A percentile compares a stretch with the other conserved stretches of the same genome.
These are phyloP conservation scores for Rhizophagus sp. DNA, from an alignment of 192 early-diverging fungal species.

Conservation along the genomic window DNA sequence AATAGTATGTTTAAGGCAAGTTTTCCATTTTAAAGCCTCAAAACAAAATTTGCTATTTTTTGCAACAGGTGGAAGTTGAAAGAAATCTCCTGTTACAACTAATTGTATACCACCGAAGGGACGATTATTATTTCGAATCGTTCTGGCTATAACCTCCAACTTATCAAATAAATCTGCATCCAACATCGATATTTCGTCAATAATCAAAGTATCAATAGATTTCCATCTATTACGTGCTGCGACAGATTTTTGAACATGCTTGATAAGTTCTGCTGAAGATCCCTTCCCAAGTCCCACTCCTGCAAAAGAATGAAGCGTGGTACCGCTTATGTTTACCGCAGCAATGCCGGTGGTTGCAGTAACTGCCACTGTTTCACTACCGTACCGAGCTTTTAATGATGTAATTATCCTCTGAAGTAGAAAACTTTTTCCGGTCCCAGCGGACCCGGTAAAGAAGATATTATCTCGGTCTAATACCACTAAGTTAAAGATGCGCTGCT, in stretches of 20 bases:
- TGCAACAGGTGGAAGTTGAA: constrained; percentile 76
- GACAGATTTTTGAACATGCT: constrained; percentile 32
- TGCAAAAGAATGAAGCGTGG: constrained; percentile 60
- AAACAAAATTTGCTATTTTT: constrained; percentile 59
- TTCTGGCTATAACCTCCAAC: constrained; percentile 64
- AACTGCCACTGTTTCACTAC: constrained; percentile 46
- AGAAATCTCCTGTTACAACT: constrained; percentile 73
- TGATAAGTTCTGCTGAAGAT: constrained; percentile 25
- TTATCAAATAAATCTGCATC: constrained; percentile 74
- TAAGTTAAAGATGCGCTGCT: constrained; percentile 34
- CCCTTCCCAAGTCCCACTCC: constrained; percentile 66
- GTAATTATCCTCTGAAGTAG: constrained; percentile 43
- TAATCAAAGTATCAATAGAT: constrained; percentile 62
- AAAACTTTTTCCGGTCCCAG: constrained; percentile 44
- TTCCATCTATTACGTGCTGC: constrained; percentile 58
- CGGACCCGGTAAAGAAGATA: constrained; percentile 63
- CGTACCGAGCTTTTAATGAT: constrained; percentile 25
- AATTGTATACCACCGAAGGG: constrained; percentile 81
- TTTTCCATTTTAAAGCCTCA: constrained; percentile 60
- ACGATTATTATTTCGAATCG: constrained; percentile 33
- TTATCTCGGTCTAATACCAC: constrained; percentile 41
- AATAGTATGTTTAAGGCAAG: constrained; percentile 53
- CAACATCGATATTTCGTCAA: constrained; percentile 84
- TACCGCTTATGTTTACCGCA: constrained; percentile 59
- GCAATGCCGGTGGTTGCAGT: constrained; percentile 62